phyloP scores from a whole-genome alignment of 305 asterid genomes.

The Fraxinus angustifolia region DNA sequence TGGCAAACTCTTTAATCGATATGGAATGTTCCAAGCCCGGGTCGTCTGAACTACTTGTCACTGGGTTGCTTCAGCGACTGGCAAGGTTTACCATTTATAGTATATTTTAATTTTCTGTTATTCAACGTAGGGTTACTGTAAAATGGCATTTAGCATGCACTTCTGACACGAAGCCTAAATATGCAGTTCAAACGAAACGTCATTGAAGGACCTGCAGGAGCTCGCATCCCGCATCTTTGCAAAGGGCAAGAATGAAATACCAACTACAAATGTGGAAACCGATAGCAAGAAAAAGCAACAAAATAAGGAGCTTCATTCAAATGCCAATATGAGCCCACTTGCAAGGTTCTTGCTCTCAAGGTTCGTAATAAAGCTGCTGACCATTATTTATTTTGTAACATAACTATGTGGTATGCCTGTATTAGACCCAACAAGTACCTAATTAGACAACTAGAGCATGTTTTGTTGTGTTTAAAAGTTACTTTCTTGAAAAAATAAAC shows the following conservation, averaged over 20 bases:
- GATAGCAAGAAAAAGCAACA: constrained; percentile 75
- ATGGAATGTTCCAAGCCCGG: constrained; percentile 78
- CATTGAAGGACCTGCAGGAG: constrained; percentile 80
- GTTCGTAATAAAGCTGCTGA: constrained; percentile 41
- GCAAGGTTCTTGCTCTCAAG: constrained; percentile 96
- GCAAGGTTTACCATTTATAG: constrained; percentile 55
- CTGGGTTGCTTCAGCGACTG: constrained; percentile 75
- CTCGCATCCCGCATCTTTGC: constrained; percentile 61
- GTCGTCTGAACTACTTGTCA: constrained; percentile 73
- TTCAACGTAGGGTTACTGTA: background rate
- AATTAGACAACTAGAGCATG: background rate
- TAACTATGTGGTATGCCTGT: background rate
- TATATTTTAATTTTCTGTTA: background rate
- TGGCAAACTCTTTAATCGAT: constrained; percentile 59
- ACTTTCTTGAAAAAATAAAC: background rate
- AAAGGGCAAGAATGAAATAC: constrained; percentile 57
- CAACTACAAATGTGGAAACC: constrained; percentile 45
- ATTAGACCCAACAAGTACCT: background rate
- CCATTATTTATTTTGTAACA: background rate
- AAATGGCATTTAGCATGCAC: constrained; percentile 15
- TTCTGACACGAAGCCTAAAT: constrained; percentile 25
- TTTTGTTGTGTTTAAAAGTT: background rate
- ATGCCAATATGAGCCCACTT: constrained; percentile 88
- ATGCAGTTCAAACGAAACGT: constrained; percentile 79
- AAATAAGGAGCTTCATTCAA: constrained; percentile 63